Base-by-base conservation (phyloP, 306 rosid species). In the Argentina anserina region DNA sequence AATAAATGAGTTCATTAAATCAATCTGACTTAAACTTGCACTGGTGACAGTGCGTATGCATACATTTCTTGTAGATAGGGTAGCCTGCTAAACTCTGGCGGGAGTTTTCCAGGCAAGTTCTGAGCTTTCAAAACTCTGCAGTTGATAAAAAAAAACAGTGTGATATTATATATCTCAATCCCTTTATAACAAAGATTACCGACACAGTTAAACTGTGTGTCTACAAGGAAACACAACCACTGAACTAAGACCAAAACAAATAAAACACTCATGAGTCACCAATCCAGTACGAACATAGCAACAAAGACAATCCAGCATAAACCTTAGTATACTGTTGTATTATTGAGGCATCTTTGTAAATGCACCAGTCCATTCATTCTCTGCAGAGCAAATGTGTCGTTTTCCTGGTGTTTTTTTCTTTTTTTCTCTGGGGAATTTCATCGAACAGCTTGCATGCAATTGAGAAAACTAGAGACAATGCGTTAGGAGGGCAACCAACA, bases 41-140 rank as follows among this genome's bases (percentile, higher is more conserved):
- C 23, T 17, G 23, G 40, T 60, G 23, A 65, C 14, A 31, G 2
- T 36, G 6, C n/a, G n/a, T n/a, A n/a, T 21, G 62, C 93, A 36
- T 74, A 86, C 96, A 89, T 21, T 79, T 87, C 69, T 72, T 83
- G 71, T 15, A 90, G 90, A 65, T 74, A 83, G 12, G 86, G 86
- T 49, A 90, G 78, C 64, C 47, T 84, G 8, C 17, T 67, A 3
- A 86, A 20, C 31, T 88, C 84, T 17, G 25, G 65, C n/a, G 97
- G 97, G 7, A 88, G 84, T 29, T 74, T 79, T 40, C 97, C 97
- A 11, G 76, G 23, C 20, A 90, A 87, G 77, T 58, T 80, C 72
- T 85, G 88, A 45, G 79, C 49, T 75, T 88, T 86, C 0, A 85
- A 59, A 49, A 76, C 41, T 58, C 97, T 90, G 89, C 61, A 40